Base-by-base conservation (phyloP, 1,284 basidiomycete genomes). In the Leucoagaricus sp. region DNA sequence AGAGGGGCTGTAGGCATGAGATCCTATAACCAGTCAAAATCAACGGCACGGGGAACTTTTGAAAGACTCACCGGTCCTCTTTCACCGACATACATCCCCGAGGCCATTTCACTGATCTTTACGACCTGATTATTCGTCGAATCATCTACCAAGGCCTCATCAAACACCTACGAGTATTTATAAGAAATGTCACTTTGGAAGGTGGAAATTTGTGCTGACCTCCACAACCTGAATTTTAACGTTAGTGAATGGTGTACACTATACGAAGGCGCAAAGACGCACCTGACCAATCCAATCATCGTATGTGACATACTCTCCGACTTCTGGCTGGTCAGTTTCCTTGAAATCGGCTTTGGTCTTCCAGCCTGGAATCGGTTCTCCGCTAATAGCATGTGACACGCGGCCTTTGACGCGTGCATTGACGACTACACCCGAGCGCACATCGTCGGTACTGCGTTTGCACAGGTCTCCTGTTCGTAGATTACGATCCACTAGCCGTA, bases 221-320 rank as follows among this genome's bases (percentile, higher is more conserved):
- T 75, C 73, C 31, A 76, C 69, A 36, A 75, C 69, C 73, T 75
- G 23, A 26, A 49, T 29, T 19, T 41, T 58, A 51, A 47, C 49
- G 41, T 50, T 59, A 36, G 60, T 53, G 31, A 48, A 38, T 54
- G 29, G 3, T 57, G 60, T 21, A 40, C 58, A 54, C 52, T 47
- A 34, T 21, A 29, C 15, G 60, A 53, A 55, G 49, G 31, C 25
- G 45, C 52, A 21, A 53, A 25, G 44, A 66, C 82, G 67, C 67
- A 89, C 89, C 82, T 94, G 90, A 51, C 94, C 94, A 64, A 97
- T 77, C 95, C 95, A 98, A 67, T 94, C 85, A 60, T 90, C 83
- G 66, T 84, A 85, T 4, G 87, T 76, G 53, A 96, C 91, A 74
- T 88, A 91, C 70, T 96, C 93, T 5, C 92, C 90, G 40, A 89